phyloP scores from a whole-genome alignment of 2,329 filamentous ascomycete genomes.

The Biscogniauxia mediterranea region DNA sequence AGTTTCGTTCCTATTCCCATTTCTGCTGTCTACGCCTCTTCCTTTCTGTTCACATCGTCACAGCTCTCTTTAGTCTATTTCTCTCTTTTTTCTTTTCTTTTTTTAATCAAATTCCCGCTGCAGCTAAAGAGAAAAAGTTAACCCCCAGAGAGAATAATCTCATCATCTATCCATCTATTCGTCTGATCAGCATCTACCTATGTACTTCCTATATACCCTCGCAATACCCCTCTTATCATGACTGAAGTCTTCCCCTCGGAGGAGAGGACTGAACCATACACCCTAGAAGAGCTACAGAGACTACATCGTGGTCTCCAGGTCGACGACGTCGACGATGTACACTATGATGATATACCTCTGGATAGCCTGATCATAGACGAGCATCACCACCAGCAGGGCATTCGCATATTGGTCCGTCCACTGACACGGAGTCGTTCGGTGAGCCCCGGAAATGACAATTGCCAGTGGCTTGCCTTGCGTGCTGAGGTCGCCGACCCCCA shows the following conservation, averaged over 20 bases:
- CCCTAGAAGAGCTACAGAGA: constrained; percentile 54
- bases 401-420: constrained; percentile 57
- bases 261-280: constrained; percentile 59
- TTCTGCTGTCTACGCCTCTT: too few species aligned
- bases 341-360: constrained; percentile 48
- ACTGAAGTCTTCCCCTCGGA: constrained; percentile 44
- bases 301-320: constrained; percentile 44
- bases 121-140: not conserved
- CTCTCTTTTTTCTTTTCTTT: constrained; percentile 5
- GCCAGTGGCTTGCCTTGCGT: constrained; percentile 55
- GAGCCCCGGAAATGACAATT: constrained; percentile 55
- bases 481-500: constrained; percentile 52
- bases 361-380: constrained; percentile 52
- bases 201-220: constrained; percentile 6
- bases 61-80: not conserved
- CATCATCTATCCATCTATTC: not conserved
- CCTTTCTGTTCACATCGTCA: too few species aligned
- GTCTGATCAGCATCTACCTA: constrained; percentile 8
- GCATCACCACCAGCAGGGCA: constrained; percentile 52
- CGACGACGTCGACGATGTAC: constrained; percentile 40
- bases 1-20: not conserved
- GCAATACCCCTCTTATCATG: constrained; percentile 37
- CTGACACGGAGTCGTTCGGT: constrained; percentile 53
- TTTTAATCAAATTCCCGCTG: constrained; percentile 3
- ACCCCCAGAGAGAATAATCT: too few species aligned